Base-by-base conservation (phyloP, 352 stramenopile genomes). In the Blastocystis sp. region DNA sequence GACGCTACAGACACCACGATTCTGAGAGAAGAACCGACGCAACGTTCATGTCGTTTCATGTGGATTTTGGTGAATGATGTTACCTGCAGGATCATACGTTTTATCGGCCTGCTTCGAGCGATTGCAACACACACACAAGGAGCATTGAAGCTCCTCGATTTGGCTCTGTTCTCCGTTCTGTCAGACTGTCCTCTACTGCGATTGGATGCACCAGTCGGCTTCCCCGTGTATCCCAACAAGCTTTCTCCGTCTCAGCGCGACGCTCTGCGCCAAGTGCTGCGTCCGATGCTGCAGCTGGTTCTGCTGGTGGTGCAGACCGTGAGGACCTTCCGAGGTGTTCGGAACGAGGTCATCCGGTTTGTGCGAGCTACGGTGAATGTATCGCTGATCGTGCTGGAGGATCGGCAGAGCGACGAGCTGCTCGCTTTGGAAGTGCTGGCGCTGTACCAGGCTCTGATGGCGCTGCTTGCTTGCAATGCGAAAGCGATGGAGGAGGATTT, bases 341-440 rank as follows among this genome's bases (percentile, higher is more conserved):
- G 53, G 2, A 34, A 64, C 43, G 73, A 84, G 39, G 47, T 84
- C 8, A 29, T 84, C 5, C 23, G 26, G 37, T 66, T 84, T 34
- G 73, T 84, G 7, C 73, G 73, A 41, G 29, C 73, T n/a, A 66
- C 73, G 2, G 56, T 84, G 4, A 84, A 84, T 26, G 45, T 68
- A 13, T 84, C 73, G 34, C 73, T 84, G 20, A 45, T 84, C 26
- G 23, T 84, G 23, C 73, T 84, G 73, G 73, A 84, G 73, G 73
- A 84, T 18, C 37, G 29, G 0, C 5, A 84, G 73, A 15, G 11
- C 34, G 50, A 84, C 13, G 73, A 66, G 8, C 11, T 26, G 18
- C 53, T 84, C 13, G 73, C 73, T 34, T 26, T 53, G 18, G 73
- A 84, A 5, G 55, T 61, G 56, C 41, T 84, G 47, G 73, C 5